phyloP scores from a whole-genome alignment of 371 early-diverging fungal genomes.

The Enterocytospora artemiae region DNA sequence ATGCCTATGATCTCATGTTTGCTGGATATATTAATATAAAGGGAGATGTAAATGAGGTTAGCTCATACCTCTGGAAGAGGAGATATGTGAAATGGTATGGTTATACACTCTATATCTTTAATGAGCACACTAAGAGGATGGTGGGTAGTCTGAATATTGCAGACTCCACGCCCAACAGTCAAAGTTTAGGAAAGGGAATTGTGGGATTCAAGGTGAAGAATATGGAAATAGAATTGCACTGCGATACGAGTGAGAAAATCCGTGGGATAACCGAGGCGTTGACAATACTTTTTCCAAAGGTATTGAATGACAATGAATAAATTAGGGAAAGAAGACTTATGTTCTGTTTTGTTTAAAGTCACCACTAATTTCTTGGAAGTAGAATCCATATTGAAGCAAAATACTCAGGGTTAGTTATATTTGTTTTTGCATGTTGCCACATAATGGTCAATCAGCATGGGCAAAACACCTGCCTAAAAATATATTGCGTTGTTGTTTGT shows the following conservation, averaged over 20 bases:
- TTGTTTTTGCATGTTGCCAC: too few species aligned
- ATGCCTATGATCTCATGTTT: conserved; percentile 39
- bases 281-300: conserved; percentile 15
- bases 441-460: too few species aligned
- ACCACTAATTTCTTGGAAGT: too few species aligned
- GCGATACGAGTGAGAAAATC: conserved; percentile 36
- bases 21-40: conserved; percentile 45
- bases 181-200: conserved; percentile 16
- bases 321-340: too few species aligned
- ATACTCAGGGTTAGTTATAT: too few species aligned
- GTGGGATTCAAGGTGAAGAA: conserved; percentile 11
- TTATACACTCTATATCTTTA: conserved; percentile 39
- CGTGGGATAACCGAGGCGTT: conserved; percentile 9
- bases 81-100: conserved; percentile 50
- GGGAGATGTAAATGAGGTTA: conserved; percentile 18
- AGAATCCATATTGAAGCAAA: too few species aligned
- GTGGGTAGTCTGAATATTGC: conserved; percentile 30
- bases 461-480: too few species aligned
- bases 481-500: too few species aligned
- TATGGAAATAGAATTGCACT: conserved; percentile 23
- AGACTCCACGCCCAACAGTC: conserved; percentile 11
- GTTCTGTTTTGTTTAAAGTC: too few species aligned
- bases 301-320: conserved; percentile 2
- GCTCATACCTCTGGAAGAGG: conserved; percentile 43
- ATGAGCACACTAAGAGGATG: conserved; percentile 35